phyloP scores from a whole-genome alignment of 2,329 filamentous ascomycete genomes.

The Sodiomyces alkalinus region DNA sequence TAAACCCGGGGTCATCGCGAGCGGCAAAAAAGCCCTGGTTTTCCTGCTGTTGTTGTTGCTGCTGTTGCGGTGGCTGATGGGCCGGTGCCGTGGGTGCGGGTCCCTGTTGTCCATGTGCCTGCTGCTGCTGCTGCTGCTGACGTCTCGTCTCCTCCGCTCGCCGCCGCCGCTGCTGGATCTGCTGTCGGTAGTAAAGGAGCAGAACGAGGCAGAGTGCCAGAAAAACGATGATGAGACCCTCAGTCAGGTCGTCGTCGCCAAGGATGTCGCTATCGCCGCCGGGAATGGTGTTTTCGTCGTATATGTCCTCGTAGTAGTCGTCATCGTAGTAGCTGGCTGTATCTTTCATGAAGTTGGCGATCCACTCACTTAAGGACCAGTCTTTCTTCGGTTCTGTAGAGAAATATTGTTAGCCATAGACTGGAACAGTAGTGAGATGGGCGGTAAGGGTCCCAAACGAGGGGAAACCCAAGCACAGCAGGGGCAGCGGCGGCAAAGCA shows the following conservation, averaged over 20 bases:
- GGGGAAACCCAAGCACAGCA: too few species aligned
- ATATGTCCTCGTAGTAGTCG: conserved; percentile 36
- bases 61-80: conserved; percentile 18
- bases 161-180: conserved; percentile 43
- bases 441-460: neutral
- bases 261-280: conserved; percentile 29
- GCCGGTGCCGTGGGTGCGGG: conserved; percentile 11
- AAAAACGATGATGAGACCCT: conserved; percentile 71
- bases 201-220: conserved; percentile 60
- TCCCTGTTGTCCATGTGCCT: conserved; percentile 6
- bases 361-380: conserved; percentile 73
- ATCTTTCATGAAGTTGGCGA: conserved; percentile 67
- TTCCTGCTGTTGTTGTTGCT: conserved; percentile 6
- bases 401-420: conserved; percentile 1
- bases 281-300: conserved; percentile 39
- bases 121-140: conserved; percentile 11
- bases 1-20: conserved; percentile 51
- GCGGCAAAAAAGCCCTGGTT: conserved; percentile 26
- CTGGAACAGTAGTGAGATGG: neutral
- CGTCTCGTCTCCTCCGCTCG: conserved; percentile 22
- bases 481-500: conserved; percentile 2
- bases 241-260: conserved; percentile 53
- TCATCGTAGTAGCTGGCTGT: conserved; percentile 38
- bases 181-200: conserved; percentile 69
- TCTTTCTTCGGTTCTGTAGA: conserved; percentile 50